Base-by-base conservation (phyloP, 2,329 filamentous ascomycete genomes). In the Trichoderma sp. region DNA sequence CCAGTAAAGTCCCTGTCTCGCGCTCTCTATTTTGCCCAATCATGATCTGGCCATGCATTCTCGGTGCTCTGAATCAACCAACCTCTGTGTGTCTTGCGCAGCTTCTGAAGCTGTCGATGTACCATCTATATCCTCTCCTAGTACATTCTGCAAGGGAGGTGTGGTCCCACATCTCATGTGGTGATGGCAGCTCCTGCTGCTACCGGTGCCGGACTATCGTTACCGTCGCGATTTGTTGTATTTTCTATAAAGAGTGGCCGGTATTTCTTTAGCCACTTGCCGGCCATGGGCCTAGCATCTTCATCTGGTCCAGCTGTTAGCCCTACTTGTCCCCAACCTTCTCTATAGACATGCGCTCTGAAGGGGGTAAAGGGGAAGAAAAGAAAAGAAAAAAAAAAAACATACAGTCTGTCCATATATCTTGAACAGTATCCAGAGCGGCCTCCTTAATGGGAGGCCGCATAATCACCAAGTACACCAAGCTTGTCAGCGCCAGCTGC, bases 401-500 rank as follows among this genome's bases (percentile, higher is more conserved):
- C 87, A 80, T 80, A 89, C 87, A 90, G 69, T 89, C 88, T 17
- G 82, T 80, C 87, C 88, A 91, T 69, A 91, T 87, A 69, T 87
- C 87, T 73, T 90, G 86, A 65, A 91, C 85, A 1, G 86, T 85
- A 73, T 90, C 87, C 54, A 91, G 79, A 34, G 88, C 88, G 70
- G 87, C 79, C 70, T 89, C 84, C 73, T 86, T 84, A 25, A 86
- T 85, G 3, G 89, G 89, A 54, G 89, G 89, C 64, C 87, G 83
- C 83, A 90, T 88, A 80, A 90, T 88, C 54, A 89, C 86, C 74
- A 90, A 77, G 71, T 90, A 91, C 71, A 90, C 78, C 70, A 91
- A 78, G 74, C 87, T 90, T 17, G 86, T 89, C 69, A 91, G 77
- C 10, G 88, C 87, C 54, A 91, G 79, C 69, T 84, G 84, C 25